phyloP scores from a whole-genome alignment of 768 basidiomycete species.

The Chalciporus chontae region DNA sequence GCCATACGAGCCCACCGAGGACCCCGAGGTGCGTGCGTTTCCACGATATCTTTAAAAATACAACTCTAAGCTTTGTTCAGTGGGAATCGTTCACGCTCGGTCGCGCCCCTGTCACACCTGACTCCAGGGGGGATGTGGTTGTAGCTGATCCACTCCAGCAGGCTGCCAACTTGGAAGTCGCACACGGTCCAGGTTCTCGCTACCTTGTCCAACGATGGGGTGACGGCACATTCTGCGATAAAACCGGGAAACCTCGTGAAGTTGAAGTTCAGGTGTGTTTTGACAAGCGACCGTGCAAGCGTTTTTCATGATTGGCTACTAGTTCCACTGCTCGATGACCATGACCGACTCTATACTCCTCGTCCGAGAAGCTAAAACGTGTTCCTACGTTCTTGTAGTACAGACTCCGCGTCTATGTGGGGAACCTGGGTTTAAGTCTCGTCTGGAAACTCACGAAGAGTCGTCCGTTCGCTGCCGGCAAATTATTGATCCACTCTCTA shows the following conservation, averaged over 20 bases:
- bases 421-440: constrained; percentile 88
- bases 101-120: constrained; percentile 57
- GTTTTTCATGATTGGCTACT: constrained; percentile 8
- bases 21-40: constrained; percentile 69
- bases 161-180: constrained; percentile 71
- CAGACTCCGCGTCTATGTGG: constrained; percentile 93
- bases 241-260: constrained; percentile 81
- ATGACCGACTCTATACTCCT: constrained; percentile 88
- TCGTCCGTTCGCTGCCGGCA: constrained; percentile 76
- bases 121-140: constrained; percentile 61
- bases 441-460: constrained; percentile 61
- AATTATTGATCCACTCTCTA: constrained; percentile 41
- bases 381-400: constrained; percentile 90
- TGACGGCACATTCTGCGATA: constrained; percentile 91
- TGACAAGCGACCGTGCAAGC: background rate
- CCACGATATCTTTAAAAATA: constrained; percentile 21
- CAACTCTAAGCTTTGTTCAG: constrained; percentile 35
- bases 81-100: constrained; percentile 80
- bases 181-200: constrained; percentile 71
- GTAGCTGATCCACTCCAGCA: constrained; percentile 63
- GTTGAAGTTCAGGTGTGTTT: constrained; percentile 90
- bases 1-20: constrained; percentile 77
- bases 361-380: constrained; percentile 91
- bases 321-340: constrained; percentile 97
- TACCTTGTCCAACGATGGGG: constrained; percentile 93